Conservation (phyloP, 2,329 filamentous ascomycete species). For the Paecilomyces variotii region DNA sequence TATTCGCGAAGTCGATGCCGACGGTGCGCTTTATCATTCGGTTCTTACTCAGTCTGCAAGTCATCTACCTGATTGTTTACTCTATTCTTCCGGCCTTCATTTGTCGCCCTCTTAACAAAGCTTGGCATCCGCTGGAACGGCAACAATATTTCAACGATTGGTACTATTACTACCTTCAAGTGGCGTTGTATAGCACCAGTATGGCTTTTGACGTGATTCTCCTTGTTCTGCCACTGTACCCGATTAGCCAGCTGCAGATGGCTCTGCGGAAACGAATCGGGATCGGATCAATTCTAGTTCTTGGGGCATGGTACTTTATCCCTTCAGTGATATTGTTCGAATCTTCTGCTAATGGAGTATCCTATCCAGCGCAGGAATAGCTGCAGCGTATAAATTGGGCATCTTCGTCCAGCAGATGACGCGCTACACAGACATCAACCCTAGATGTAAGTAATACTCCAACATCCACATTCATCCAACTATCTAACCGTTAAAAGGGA, state of each 20-base stretch:
- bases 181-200: slow-evolving; percentile 16
- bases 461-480: too few relatives aligned
- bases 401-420: too few relatives aligned
- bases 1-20: slow-evolving; percentile 10
- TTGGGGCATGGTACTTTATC: slow-evolving; percentile 8
- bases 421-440: too few relatives aligned
- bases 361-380: too few relatives aligned
- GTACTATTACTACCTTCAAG: slow-evolving; percentile 13
- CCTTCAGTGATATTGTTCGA: too few relatives aligned
- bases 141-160: slow-evolving; percentile 9
- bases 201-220: slow-evolving; percentile 17
- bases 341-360: too few relatives aligned
- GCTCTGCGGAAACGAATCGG: slow-evolving; percentile 10
- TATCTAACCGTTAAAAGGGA: slow-evolving; percentile 5
- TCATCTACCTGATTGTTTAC: slow-evolving; percentile 13
- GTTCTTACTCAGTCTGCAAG: slow-evolving; percentile 11
- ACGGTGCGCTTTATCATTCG: slow-evolving; percentile 2
- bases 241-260: slow-evolving; percentile 15
- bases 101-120: slow-evolving; percentile 10
- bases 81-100: slow-evolving; percentile 15
- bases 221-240: slow-evolving; percentile 15
- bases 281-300: slow-evolving; percentile 12
- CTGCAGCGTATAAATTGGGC: too few relatives aligned
- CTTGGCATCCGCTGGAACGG: slow-evolving; percentile 13
- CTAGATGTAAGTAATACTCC: too few relatives aligned